These are phyloP conservation scores for Diddensiella santjacobensis DNA, from an alignment of 805 yeast genomes.

Conservation along the genomic window DNA sequence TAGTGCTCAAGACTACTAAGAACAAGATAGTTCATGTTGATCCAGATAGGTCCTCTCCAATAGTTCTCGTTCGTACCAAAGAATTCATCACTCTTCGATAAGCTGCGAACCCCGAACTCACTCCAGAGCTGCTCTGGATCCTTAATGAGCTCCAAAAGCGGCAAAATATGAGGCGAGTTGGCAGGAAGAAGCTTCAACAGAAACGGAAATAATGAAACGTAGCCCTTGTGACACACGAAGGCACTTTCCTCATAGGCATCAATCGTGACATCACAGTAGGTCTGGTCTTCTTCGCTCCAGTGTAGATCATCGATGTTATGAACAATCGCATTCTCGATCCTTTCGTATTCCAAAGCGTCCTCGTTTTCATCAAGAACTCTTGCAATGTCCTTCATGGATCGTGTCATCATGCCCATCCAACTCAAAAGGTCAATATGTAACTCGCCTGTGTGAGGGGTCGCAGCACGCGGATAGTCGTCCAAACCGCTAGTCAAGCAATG, in stretches of 20 bases:
- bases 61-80: constrained; percentile 84
- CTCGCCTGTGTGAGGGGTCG: constrained; percentile 80
- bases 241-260: constrained; percentile 64
- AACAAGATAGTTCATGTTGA: constrained; percentile 80
- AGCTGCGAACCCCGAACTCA: constrained; percentile 72
- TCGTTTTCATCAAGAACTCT: constrained; percentile 51
- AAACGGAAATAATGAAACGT: constrained; percentile 83
- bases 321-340: constrained; percentile 53
- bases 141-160: constrained; percentile 52
- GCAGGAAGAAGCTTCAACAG: constrained; percentile 59
- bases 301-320: constrained; percentile 68
- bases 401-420: constrained; percentile 93
- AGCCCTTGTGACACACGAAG: constrained; percentile 85
- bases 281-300: constrained; percentile 65
- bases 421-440: constrained; percentile 82
- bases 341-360: constrained; percentile 53
- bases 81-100: constrained; percentile 60
- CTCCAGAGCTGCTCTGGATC: constrained; percentile 77
- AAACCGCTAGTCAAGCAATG: constrained; percentile 91
- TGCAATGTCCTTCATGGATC: constrained; percentile 74
- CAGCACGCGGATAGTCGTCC: constrained; percentile 91
- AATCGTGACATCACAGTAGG: constrained; percentile 81
- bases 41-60: constrained; percentile 96
- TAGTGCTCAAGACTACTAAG: constrained; percentile 68
- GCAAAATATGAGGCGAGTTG: constrained; percentile 44